These are phyloP conservation scores for Cucurbita pepo DNA, from an alignment of 306 rosid species.

Conservation along the genomic window DNA sequence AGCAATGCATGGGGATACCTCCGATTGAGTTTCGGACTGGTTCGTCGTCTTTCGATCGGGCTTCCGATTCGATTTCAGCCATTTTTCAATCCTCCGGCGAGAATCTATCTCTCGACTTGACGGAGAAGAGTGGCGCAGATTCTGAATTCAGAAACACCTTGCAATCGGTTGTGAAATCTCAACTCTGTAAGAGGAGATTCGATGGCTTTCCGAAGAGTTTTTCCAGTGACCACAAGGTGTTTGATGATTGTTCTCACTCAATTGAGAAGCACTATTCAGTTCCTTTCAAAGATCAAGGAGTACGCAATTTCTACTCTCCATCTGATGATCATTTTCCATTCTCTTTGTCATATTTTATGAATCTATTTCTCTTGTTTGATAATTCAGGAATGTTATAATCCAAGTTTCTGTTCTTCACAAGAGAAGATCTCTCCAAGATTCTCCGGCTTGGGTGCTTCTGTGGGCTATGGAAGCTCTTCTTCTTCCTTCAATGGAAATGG, in stretches of 20 bases:
- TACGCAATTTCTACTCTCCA: conserved; percentile 12
- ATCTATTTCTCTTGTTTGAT: not conserved
- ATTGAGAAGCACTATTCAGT: conserved; percentile 13
- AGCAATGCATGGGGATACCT: conserved; percentile 56
- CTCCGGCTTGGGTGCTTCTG: not conserved
- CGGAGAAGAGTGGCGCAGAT: conserved; percentile 19
- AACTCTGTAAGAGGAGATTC: conserved; percentile 12
- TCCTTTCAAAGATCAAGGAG: conserved; percentile 27
- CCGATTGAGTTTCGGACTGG: conserved; percentile 29
- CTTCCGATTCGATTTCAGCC: not conserved
- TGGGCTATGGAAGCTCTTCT: not conserved
- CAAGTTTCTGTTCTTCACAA: not conserved
- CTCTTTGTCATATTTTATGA: not conserved
- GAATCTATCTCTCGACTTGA: conserved; percentile 17
- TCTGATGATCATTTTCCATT: too few relatives aligned
- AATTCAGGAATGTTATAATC: not conserved
- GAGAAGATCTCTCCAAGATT: not conserved
- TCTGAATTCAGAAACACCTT: conserved; percentile 35
- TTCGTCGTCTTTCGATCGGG: not conserved
- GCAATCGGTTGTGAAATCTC: conserved; percentile 26
- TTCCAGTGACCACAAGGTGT: conserved; percentile 12
- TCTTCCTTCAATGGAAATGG: conserved; percentile 19
- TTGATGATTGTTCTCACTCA: conserved; percentile 10
- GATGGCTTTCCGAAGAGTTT: conserved; percentile 11
- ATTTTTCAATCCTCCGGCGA: not conserved